Base-by-base conservation (phyloP, 768 basidiomycete species). In the Tulasnella sp. region DNA sequence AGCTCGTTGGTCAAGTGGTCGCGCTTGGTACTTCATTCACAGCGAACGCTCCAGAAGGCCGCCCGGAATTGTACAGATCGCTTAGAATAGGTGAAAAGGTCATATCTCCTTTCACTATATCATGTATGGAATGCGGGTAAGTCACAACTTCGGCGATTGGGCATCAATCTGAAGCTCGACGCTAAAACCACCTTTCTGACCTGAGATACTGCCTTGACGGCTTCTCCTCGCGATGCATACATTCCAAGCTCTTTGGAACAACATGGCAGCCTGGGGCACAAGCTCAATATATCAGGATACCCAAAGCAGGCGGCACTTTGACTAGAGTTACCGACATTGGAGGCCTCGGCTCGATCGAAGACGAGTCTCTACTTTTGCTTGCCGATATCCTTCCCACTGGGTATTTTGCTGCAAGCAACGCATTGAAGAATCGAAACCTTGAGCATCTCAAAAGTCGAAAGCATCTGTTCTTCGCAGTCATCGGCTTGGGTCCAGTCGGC, bases 71-170 rank as follows among this genome's bases (percentile, higher is more conserved):
- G 17, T 88, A 89, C 62, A 73, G 80, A 0, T 78, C 72, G 22
- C 74, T 90, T 54, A 79, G 76, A 56, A 69, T 86, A 4, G 87
- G 86, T 4, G 83, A 90, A 67, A 84, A 81, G 65, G 84, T 90
- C 12, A 81, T 90, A 22, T 81, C 85, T 1, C 85, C 88, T 2
- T 90, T 89, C 70, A 86, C 86, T 0, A 76, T 78, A n/a, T 85
- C 80, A 50, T 91, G 88, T 63, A 83, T 82, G n/a, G 86, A 89
- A 66, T 91, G 88, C 77, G 79, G 83, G 87, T 90, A 61, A 66
- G 81, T 76, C n/a, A 12, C 5, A n/a, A n/a, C n/a, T n/a, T n/a
- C n/a, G n/a, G n/a, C n/a, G n/a, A n/a, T n/a, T n/a, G n/a, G n/a
- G n/a, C n/a, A n/a, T 53, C 38, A 21, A 38, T 45, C 27, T 12